Conservation (phyloP, 495 filamentous ascomycete genomes). For the Eremomyces bilateralis region DNA sequence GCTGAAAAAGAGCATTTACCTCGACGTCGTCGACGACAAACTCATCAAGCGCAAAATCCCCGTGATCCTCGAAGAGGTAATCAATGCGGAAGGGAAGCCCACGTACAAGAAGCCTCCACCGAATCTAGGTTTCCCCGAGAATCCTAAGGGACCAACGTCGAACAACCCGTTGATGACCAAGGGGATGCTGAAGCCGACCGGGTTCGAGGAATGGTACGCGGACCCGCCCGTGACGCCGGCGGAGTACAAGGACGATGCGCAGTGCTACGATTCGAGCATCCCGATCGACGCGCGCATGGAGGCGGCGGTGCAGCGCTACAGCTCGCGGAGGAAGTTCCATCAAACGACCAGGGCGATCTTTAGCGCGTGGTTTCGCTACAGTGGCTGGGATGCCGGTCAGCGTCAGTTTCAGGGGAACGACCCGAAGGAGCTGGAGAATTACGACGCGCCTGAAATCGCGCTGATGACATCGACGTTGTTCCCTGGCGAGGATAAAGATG, state of each 20-base stretch:
- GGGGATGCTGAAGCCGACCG: conserved; percentile 15
- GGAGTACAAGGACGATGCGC: conserved; percentile 35
- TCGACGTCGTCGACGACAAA: conserved; percentile 16
- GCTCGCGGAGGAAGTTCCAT: conserved; percentile 51
- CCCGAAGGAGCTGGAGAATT: conserved; percentile 29
- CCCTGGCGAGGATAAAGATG: conserved; percentile 20
- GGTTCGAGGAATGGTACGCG: conserved; percentile 42
- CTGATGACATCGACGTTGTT: conserved; percentile 36
- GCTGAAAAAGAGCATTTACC: conserved; percentile 13
- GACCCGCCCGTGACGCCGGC: conserved; percentile 57
- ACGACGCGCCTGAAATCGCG: conserved; percentile 36
- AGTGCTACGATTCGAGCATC: conserved; percentile 18
- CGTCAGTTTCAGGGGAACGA: conserved; percentile 47
- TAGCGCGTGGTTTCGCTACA: conserved; percentile 56
- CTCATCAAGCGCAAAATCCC: conserved; percentile 12
- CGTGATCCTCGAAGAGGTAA: conserved; percentile 2
- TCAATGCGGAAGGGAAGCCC: not conserved
- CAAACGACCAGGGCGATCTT: conserved; percentile 39
- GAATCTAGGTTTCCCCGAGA: conserved; percentile 3
- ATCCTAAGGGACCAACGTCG: not conserved
- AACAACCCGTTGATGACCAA: conserved; percentile 9
- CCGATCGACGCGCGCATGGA: conserved; percentile 39
- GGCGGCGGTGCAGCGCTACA: conserved; percentile 64
- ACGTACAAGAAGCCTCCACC: conserved; percentile 5
- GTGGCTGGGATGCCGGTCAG: conserved; percentile 48